Conservation (phyloP, 371 early-diverging fungal species). For the Rhizopus sp. region DNA sequence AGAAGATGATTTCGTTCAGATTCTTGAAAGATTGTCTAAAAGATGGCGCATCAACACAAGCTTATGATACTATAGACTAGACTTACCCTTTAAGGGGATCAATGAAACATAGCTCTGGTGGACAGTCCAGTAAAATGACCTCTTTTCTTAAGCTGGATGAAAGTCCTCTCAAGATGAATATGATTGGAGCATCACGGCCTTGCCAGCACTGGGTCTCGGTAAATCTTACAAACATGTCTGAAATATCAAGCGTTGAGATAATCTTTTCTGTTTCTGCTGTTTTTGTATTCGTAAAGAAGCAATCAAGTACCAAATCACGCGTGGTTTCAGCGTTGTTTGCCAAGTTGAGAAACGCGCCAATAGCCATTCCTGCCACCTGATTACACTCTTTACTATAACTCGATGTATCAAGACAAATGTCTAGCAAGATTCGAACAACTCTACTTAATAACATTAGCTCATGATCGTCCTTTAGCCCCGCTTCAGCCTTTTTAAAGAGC, state of each 20-base stretch:
- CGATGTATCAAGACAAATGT: conserved; percentile 31
- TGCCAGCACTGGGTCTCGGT: conserved; percentile 32
- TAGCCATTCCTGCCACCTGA: conserved; percentile 52
- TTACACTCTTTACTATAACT: conserved; percentile 48
- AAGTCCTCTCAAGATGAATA: conserved; percentile 56
- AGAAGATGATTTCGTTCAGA: conserved; percentile 51
- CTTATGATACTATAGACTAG: not conserved
- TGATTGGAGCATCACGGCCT: conserved; percentile 44
- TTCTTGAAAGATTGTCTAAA: conserved; percentile 12
- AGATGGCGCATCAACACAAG: no score
- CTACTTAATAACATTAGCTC: conserved; percentile 20
- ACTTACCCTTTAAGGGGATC: conserved; percentile 35
- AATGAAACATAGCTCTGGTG: conserved; percentile 13
- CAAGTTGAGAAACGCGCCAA: conserved; percentile 45
- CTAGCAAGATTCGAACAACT: conserved; percentile 27
- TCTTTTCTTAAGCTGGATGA: conserved; percentile 55
- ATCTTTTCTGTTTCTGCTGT: conserved; percentile 13
- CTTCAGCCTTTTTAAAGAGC: conserved; percentile 17
- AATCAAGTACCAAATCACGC: conserved; percentile 35
- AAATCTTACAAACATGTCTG: conserved; percentile 14
- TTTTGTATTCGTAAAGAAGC: conserved; percentile 32
- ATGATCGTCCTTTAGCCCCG: conserved; percentile 7
- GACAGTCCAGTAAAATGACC: conserved; percentile 39
- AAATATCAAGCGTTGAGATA: conserved; percentile 15
- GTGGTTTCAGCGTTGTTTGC: conserved; percentile 25